These are phyloP conservation scores for Polyporus tsugae DNA, from an alignment of 1,284 basidiomycete species.

Conservation along the genomic window DNA sequence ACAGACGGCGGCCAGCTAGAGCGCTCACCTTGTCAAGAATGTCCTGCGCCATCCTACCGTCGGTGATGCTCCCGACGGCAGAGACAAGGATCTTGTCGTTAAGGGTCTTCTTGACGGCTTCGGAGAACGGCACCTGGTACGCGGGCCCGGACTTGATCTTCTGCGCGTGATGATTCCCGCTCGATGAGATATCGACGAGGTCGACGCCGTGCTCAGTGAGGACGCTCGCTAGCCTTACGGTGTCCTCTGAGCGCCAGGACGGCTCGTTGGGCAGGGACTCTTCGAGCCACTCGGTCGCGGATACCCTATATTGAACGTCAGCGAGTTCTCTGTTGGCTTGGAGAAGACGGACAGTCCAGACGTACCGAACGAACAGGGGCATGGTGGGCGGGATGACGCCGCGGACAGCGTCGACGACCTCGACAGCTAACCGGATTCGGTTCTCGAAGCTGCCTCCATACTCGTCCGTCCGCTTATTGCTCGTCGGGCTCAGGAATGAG, in stretches of 20 bases:
- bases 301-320: slow-evolving; percentile 49
- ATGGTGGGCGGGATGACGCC: slow-evolving; percentile 62
- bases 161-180: slow-evolving; percentile 51
- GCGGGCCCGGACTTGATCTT: slow-evolving; percentile 37
- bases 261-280: slow-evolving; percentile 51
- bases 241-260: slow-evolving; percentile 64
- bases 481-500: slow-evolving; percentile 59
- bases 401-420: slow-evolving; percentile 55
- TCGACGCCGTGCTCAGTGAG: slow-evolving; percentile 57
- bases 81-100: slow-evolving; percentile 53
- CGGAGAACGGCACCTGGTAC: slow-evolving; percentile 58
- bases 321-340: slow-evolving; percentile 20
- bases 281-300: slow-evolving; percentile 65
- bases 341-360: slow-evolving; percentile 37
- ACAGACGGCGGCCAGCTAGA: background rate
- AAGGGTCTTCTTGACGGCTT: slow-evolving; percentile 52
- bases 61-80: slow-evolving; percentile 67
- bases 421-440: slow-evolving; percentile 55
- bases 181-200: slow-evolving; percentile 60
- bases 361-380: slow-evolving; percentile 76
- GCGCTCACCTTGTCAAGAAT: slow-evolving; percentile 53
- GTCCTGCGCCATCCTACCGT: slow-evolving; percentile 61
- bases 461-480: slow-evolving; percentile 64
- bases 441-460: slow-evolving; percentile 68
- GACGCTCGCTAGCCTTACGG: slow-evolving; percentile 52